Base-by-base conservation (phyloP, 2,329 filamentous ascomycete species). In the Fusarium camptoceras region DNA sequence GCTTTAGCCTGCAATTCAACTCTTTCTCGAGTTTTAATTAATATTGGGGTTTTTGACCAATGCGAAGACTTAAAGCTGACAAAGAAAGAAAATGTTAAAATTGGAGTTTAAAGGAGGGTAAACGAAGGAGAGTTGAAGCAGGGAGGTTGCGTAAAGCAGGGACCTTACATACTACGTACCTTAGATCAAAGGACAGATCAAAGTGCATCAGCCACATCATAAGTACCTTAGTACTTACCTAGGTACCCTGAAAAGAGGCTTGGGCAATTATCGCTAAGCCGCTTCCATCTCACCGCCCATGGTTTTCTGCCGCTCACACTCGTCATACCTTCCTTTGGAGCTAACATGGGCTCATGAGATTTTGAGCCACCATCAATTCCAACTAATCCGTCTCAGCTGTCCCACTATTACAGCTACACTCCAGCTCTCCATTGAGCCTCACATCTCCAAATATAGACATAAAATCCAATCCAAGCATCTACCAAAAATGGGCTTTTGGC, bases 401-500 rank as follows among this genome's bases (percentile, higher is more conserved):
- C 54, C 27, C 61, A 48, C 47, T 42, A 61, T 49, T 47, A 44
- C 30, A 66, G 37, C 65, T 54, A 62, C 55, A 59, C 25, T 49
- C 16, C 9, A 37, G 30, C 43, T 44, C 54, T 42, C 55, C 46
- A 57, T 60, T 66, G 42, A 71, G 48, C 58, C 37, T 43, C 31
- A 22, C n/a, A 15, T n/a, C n/a, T 15, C n/a, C 22, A 34, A 61
- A 24, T 20, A 14, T n/a, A 53, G 30, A 44, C 24, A 22, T 25
- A 22, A 34, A 14, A 53, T 22, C 43, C 25, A 59, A 49, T 51
- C 30, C 41, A 50, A 53, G 37, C 54, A 37, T n/a, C 28, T 28
- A 41, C 18, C 53, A 55, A 76, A 66, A 59, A 86, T 88, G 86
- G 85, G 83, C 73, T 76, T 75, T 74, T 80, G 79, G 77, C 74